Percentiles rank a stretch among this genome's conserved stretches.
phyloP scores from a whole-genome alignment of 805 yeast genomes.

The Lipomyces kockii region DNA sequence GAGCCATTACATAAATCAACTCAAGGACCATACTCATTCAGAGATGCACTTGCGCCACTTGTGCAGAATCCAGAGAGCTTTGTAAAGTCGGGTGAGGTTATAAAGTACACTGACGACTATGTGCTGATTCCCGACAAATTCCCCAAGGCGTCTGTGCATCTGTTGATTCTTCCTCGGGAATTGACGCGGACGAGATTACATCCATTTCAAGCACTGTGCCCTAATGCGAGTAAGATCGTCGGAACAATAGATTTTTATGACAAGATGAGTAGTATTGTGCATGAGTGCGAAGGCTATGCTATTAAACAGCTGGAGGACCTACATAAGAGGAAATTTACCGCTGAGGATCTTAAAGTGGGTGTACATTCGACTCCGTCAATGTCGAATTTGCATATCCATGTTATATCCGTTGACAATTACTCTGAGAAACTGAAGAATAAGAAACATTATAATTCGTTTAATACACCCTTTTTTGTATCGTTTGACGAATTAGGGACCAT shows the following conservation, averaged over 20 bases:
- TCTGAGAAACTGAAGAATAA: slow-evolving; percentile 61
- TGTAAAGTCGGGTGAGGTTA: slow-evolving; percentile 46
- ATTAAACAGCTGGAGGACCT: slow-evolving; percentile 35
- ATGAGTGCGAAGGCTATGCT: slow-evolving; percentile 46
- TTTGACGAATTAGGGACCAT: slow-evolving; percentile 56
- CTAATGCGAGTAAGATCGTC: slow-evolving; percentile 35
- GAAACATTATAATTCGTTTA: slow-evolving; percentile 74
- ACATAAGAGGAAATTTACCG: slow-evolving; percentile 24
- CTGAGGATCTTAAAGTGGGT: slow-evolving; percentile 55
- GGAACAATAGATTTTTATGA: slow-evolving; percentile 41
- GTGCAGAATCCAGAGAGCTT: slow-evolving; percentile 52
- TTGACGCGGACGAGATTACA: slow-evolving; percentile 49
- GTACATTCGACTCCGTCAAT: slow-evolving; percentile 74
- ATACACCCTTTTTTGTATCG: slow-evolving; percentile 63
- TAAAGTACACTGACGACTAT: slow-evolving; percentile 57
- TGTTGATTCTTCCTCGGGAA: slow-evolving; percentile 62
- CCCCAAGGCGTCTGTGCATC: slow-evolving; percentile 68
- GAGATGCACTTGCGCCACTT: slow-evolving; percentile 55
- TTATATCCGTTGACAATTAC: slow-evolving; percentile 66
- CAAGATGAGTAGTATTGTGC: slow-evolving; percentile 46
- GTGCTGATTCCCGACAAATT: slow-evolving; percentile 63
- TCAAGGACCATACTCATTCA: slow-evolving; percentile 42
- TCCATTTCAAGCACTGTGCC: slow-evolving; percentile 58
- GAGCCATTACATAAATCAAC: neutral
- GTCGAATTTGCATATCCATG: slow-evolving; percentile 72